Evolutionary conservation across 1,284 basidiomycete species (phyloP).

Genomic region (Leccinum fuscescens): DNA sequence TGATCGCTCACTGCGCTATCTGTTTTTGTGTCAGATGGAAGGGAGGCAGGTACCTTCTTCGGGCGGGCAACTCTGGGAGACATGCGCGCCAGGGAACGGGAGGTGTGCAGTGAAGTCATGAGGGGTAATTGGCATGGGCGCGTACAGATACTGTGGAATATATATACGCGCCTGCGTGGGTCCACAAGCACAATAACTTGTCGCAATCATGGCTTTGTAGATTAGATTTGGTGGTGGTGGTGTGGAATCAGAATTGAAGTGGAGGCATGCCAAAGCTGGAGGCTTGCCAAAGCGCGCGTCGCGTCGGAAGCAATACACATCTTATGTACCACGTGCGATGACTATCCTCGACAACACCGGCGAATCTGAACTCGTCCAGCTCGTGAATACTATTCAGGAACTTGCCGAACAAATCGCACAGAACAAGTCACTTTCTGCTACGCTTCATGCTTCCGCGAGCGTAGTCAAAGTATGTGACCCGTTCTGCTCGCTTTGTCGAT

Average conservation of each 20-base stretch:
- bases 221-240: neutral
- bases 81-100: slow-evolving; percentile 14
- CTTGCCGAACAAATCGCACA: slow-evolving; percentile 81
- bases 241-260: neutral
- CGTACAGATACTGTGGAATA: neutral
- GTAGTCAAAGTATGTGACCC: slow-evolving; percentile 69
- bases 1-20: slow-evolving; percentile 18
- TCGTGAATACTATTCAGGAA: slow-evolving; percentile 77
- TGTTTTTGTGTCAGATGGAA: slow-evolving; percentile 7
- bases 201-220: neutral
- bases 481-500: neutral
- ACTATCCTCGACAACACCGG: slow-evolving; percentile 44
- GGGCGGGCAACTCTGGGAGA: neutral
- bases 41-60: neutral
- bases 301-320: neutral
- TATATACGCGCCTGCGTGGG: neutral
- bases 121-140: neutral
- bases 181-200: slow-evolving; percentile 22
- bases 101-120: slow-evolving; percentile 12
- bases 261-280: neutral
- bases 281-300: neutral
- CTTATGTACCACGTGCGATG: slow-evolving; percentile 21
- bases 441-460: slow-evolving; percentile 63
- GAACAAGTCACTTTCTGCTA: slow-evolving; percentile 64
- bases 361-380: slow-evolving; percentile 53